These are phyloP conservation scores for Termitomyces eurrhizus DNA, from an alignment of 768 basidiomycete species.

Conservation along the genomic window DNA sequence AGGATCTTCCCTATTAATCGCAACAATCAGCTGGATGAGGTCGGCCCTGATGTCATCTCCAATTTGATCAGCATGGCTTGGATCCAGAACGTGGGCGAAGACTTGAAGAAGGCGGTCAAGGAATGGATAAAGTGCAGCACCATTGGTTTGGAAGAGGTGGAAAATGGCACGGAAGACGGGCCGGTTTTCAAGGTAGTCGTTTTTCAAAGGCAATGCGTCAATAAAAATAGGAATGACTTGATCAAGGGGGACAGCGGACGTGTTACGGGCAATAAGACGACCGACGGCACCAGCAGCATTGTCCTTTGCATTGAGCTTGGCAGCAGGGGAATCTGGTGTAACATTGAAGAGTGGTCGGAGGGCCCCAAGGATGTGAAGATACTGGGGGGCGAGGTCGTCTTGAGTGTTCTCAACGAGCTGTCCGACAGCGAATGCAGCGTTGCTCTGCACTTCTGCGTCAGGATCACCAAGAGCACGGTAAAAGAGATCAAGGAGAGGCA, in stretches of 20 bases:
- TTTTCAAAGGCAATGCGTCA: slow-evolving; percentile 76
- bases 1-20: slow-evolving; percentile 72
- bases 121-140: slow-evolving; percentile 64
- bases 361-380: slow-evolving; percentile 68
- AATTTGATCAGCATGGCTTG: slow-evolving; percentile 68
- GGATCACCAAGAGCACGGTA: slow-evolving; percentile 76
- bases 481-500: slow-evolving; percentile 79
- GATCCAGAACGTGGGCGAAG: slow-evolving; percentile 82
- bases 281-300: slow-evolving; percentile 95
- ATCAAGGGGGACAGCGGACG: slow-evolving; percentile 77
- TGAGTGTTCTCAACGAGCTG: slow-evolving; percentile 86
- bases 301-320: slow-evolving; percentile 83
- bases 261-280: slow-evolving; percentile 81
- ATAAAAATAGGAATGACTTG: slow-evolving; percentile 87
- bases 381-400: slow-evolving; percentile 79
- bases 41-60: slow-evolving; percentile 74
- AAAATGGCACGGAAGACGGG: slow-evolving; percentile 89
- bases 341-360: slow-evolving; percentile 81
- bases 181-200: slow-evolving; percentile 87
- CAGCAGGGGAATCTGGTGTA: slow-evolving; percentile 53
- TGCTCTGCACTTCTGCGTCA: slow-evolving; percentile 93
- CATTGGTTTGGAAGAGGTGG: slow-evolving; percentile 78
- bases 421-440: slow-evolving; percentile 92
- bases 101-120: slow-evolving; percentile 77
- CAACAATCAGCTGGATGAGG: slow-evolving; percentile 68